Conservation (phyloP, 2,329 filamentous ascomycete genomes). For the Akanthomyces dipterigenus region DNA sequence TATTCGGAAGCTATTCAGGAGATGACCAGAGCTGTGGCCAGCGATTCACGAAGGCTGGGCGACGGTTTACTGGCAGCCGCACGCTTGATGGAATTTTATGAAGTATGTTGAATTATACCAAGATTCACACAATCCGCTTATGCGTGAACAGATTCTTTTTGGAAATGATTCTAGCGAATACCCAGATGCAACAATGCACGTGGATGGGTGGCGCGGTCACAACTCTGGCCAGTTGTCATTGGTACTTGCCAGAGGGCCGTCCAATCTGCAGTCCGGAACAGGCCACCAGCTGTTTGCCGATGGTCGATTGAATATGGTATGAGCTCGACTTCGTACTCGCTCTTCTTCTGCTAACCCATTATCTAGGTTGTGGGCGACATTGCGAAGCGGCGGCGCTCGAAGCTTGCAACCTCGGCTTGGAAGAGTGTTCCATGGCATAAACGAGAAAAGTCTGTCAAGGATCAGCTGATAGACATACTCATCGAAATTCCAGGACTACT, state of each 20-base stretch:
- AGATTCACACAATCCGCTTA: neutral
- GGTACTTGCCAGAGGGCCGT: neutral
- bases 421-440: conserved; percentile 1
- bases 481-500: conserved; percentile 3
- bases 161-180: neutral
- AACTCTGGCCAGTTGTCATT: conserved; percentile 4
- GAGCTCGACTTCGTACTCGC: neutral
- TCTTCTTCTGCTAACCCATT: neutral
- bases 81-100: conserved; percentile 4
- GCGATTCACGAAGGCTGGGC: neutral
- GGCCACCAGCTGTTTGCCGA: conserved; percentile 10
- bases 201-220: conserved; percentile 3
- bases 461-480: conserved; percentile 4
- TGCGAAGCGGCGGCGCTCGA: neutral
- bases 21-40: neutral
- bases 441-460: neutral
- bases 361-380: conserved; percentile 2
- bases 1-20: neutral
- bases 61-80: conserved; percentile 4
- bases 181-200: neutral
- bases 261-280: neutral
- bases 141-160: neutral
- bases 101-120: neutral
- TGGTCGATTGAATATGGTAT: conserved; percentile 7
- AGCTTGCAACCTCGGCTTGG: neutral